Base-by-base conservation (phyloP, 352 stramenopile genomes). In the Globisporangium apiculatum region DNA sequence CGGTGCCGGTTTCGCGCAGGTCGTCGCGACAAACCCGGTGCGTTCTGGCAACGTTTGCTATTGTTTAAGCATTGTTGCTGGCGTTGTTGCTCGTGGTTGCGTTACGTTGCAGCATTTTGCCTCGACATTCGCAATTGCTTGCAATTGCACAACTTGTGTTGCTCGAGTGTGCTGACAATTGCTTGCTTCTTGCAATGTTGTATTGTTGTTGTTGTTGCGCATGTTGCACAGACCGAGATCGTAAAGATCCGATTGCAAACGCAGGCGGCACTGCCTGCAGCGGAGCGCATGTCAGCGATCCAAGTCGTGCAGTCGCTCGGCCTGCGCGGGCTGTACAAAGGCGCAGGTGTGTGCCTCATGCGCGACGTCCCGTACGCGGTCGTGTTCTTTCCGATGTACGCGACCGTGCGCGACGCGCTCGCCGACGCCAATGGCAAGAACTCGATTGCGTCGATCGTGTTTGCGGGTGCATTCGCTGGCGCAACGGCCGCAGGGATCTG, bases 311-410 rank as follows among this genome's bases (percentile, higher is more conserved):
- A 69, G 57, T 71, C 87, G 40, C 67, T 97, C 15, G 89, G 89
- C 0, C n/a, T 92, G 8, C 66, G 82, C 7, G 88, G 89, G 0
- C 62, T 97, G 37, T 97, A 97, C 77, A 91, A 87, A 53, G 88
- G 89, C 24, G 79, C 81, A 1, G 76, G 64, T 8, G 88, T 94
- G 36, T 97, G 89, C 55, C 73, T 97, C 24, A 64, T 97, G 61
- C 77, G 94, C 18, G 92, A 98, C 63, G 84, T 98, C 47, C 88
- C 90, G 24, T 98, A 98, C 76, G 89, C 87, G 11, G 76, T 94
- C 15, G 82, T 98, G 48, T 98, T 97, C 72, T 98, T 98, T 72
- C 89, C 92, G 7, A 65, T 76, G 45, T 97, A 98, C 71, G 87
- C 85, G 40, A 80, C 69, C 12, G 38, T 95, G 3, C 73, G 85